Evolutionary conservation across 2,329 filamentous ascomycete species (phyloP).

Genomic region (Grosmannia serpens): DNA sequence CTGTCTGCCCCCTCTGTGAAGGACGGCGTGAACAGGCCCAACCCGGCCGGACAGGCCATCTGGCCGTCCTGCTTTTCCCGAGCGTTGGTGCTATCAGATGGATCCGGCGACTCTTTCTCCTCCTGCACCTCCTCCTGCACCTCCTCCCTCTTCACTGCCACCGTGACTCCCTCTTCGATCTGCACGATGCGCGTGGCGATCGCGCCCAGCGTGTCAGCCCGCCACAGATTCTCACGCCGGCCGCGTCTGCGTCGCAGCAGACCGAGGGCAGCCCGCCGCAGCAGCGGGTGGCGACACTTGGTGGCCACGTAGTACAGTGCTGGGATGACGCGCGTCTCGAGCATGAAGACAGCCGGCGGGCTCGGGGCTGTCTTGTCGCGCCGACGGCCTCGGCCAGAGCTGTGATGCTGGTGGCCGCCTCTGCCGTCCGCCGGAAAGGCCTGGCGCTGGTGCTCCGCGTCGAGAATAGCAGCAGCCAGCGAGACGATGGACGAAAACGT

Average conservation of each 20-base stretch:
- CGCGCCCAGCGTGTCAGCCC: constrained; percentile 17
- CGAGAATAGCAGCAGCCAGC: constrained; percentile 18
- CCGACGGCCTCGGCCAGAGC: too few relatives aligned
- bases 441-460: constrained; percentile 3
- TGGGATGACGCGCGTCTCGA: constrained; percentile 27
- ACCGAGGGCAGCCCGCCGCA: constrained; percentile 23
- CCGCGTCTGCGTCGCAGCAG: constrained; percentile 18
- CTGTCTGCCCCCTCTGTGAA: too few relatives aligned
- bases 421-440: neutral
- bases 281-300: constrained; percentile 27
- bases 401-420: too few relatives aligned
- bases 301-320: constrained; percentile 26
- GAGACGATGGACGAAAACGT: constrained; percentile 24
- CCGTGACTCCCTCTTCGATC: constrained; percentile 20
- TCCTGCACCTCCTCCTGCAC: too few relatives aligned
- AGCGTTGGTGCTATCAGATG: too few relatives aligned
- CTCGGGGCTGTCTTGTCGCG: neutral
- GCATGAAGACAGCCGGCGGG: constrained; percentile 17
- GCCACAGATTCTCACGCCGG: constrained; percentile 27
- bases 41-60: too few relatives aligned
- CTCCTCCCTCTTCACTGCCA: neutral
- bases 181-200: constrained; percentile 23
- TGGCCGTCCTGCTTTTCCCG: too few relatives aligned
- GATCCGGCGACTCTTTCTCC: too few relatives aligned
- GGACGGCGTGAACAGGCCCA: too few relatives aligned